Percentiles rank a stretch among this genome's conserved stretches.
Conservation (phyloP, 2,329 filamentous ascomycete genomes). For the Trichoderma koningiopsis region DNA sequence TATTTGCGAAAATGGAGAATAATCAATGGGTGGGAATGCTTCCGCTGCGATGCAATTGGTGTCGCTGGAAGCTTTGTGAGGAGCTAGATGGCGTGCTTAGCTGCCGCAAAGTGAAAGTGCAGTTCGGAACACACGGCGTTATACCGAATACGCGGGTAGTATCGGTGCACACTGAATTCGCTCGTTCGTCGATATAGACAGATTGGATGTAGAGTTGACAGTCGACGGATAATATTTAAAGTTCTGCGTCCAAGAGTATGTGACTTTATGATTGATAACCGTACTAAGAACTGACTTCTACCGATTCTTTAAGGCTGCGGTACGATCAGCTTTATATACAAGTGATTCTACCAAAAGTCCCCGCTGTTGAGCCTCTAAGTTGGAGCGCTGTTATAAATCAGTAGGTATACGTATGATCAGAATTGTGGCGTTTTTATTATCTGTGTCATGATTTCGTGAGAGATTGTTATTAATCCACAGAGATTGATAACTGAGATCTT, state of each 20-base stretch:
- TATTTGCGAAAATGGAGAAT: not conserved
- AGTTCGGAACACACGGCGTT: constrained; percentile 1
- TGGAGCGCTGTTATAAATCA: not conserved
- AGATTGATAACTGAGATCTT: not conserved
- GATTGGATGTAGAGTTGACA: not conserved
- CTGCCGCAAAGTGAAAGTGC: not conserved
- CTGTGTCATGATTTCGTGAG: not conserved
- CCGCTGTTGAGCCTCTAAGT: not conserved
- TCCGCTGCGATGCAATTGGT: not conserved
- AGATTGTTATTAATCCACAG: not conserved
- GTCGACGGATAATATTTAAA: not conserved
- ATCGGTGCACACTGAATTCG: not conserved
- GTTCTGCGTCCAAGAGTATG: not conserved
- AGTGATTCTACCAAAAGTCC: not conserved
- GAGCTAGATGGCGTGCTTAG: constrained; percentile 14
- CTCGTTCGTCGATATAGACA: not conserved
- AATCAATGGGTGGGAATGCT: not conserved
- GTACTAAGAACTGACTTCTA: not conserved
- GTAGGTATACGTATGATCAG: not conserved
- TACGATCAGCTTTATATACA: not conserved
- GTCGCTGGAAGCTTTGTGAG: not conserved
- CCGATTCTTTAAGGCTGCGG: not conserved
- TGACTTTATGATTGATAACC: not conserved
- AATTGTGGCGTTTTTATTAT: not conserved
- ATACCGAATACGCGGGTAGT: constrained; percentile 15